These are phyloP conservation scores for Pythium utonaiense DNA, from an alignment of 352 stramenopile genomes.

Conservation along the genomic window DNA sequence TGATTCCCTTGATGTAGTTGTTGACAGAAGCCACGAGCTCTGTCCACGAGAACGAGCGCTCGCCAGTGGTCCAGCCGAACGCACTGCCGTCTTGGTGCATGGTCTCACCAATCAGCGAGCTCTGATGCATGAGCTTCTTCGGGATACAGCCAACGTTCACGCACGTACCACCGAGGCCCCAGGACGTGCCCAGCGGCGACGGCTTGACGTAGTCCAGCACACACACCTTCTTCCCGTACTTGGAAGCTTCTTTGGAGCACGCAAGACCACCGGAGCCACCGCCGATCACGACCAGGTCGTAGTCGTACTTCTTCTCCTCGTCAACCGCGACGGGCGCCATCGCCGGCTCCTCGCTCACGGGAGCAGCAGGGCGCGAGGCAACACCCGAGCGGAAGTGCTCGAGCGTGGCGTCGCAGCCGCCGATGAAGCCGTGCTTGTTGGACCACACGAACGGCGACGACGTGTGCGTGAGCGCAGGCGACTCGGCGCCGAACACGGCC, in stretches of 20 bases:
- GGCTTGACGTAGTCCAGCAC: slow-evolving; percentile 95
- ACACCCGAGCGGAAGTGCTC: slow-evolving; percentile 53
- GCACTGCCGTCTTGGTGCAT: slow-evolving; percentile 80
- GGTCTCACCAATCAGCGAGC: slow-evolving; percentile 88
- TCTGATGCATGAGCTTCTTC: slow-evolving; percentile 99
- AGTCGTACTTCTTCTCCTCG: slow-evolving; percentile 59
- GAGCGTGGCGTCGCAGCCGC: slow-evolving; percentile 65
- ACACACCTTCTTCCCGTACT: slow-evolving; percentile 92
- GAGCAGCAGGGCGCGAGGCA: slow-evolving; percentile 10
- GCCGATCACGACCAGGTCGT: slow-evolving; percentile 81
- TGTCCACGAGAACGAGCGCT: slow-evolving; percentile 87
- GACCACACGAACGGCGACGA: slow-evolving; percentile 80
- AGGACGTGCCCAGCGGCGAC: slow-evolving; percentile 85
- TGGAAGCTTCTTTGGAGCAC: slow-evolving; percentile 93
- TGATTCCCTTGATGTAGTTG: slow-evolving; percentile 97
- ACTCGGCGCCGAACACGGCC: slow-evolving; percentile 33
- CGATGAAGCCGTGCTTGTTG: slow-evolving; percentile 53
- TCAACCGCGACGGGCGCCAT: slow-evolving; percentile 19
- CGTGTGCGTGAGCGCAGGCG: slow-evolving; percentile 42
- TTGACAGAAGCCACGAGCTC: slow-evolving; percentile 92
- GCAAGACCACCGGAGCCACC: slow-evolving; percentile 89
- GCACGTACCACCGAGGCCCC: slow-evolving; percentile 95
- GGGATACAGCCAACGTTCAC: slow-evolving; percentile 99
- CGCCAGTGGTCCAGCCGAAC: slow-evolving; percentile 82
- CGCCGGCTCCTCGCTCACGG: slow-evolving; percentile 10